Evolutionary conservation across 768 basidiomycete species (phyloP), one percentile per base, ranked within the genome.

Genomic region (Termitomyces sp.): DNA sequence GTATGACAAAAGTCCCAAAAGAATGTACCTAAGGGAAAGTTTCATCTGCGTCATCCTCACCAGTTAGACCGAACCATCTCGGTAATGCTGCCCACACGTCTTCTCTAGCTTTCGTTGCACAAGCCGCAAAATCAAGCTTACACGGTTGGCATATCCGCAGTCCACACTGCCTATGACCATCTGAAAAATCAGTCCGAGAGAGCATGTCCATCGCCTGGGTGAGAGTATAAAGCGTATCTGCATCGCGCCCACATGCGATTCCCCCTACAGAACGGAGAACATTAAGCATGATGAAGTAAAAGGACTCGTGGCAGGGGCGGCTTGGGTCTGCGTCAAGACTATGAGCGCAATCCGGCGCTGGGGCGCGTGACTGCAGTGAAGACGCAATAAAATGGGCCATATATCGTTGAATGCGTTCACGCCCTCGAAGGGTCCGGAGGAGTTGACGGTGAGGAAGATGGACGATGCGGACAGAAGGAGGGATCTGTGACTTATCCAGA

Each of bases 211-310:
- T 73, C 15, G 84, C 83, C 68, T 89, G 88, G 4, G 73, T 63
- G 44, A 91, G 78, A 55, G 87, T 86, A 64, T 78, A 87, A 23
- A 91, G 68, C 51, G 86, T 84, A 64, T 91, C 89, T 3, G 84
- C 87, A 63, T 90, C 87, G 26, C 89, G 76, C 47, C 88, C 88
- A 54, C 75, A 77, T 1, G 87, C 80, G 56, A 90, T 84, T 0
- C 89, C 89, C 0, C 85, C 83, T 44, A 90, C 79, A 21, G 83
- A 79, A 55, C 88, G 82, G 42, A 89, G 70, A 31, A 86, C 72
- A 67, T 90, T 89, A 56, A 90, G 78, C 74, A 81, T 81, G 71
- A 91, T 82, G 67, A 84, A 87, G 70, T 89, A 86, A 70, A 87
- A 87, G 14, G 87, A 85, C 51, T 89, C 85, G 56, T 73, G 71